Evolutionary conservation across 192 early-diverging fungal species (phyloP), one percentile per base, ranked within the genome.

Genomic region (Linnemannia elongata): DNA sequence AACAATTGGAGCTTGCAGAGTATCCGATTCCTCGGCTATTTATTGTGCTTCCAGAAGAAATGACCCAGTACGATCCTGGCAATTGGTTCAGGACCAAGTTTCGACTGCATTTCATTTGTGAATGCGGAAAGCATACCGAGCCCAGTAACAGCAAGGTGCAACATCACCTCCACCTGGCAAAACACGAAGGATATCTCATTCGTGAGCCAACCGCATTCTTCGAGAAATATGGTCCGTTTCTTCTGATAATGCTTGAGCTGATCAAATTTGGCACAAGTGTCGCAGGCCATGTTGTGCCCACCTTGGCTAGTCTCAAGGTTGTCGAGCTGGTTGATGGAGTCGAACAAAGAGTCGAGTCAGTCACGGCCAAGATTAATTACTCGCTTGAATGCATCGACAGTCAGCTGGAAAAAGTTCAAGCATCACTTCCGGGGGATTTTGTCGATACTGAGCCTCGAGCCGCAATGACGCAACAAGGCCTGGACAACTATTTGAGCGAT

Each of bases 161-260:
- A 7, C 39, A 68, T 44, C 76, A 68, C 2, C 20, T 77, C 18
- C 57, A 77, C 27, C 41, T 77, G 38, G 57, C 76, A 1, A 68
- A 24, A 41, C 63, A 66, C 24, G 52, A 75, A 9, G 74, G 74
- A 33, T 75, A 75, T 57, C 13, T 22, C 1, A 57, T 75, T 0
- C 49, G 54, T 0, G 13, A 75, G 30, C 52, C 52, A 55, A 38
- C 27, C 9, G 52, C 35, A 1, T 75, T 75, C 54, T 75, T 75
- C 36, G 4, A 54, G 15, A 75, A 63, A 55, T 75, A 75, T 36
- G 74, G 74, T 22, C 52, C 52, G 7, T 57, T 75, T 36, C 27
- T 75, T 8, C 10, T 75, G 33, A 3, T 38, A 3, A 57, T 57
- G 52, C 52, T 75, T 8, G 35, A 75, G 35, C 27, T 75, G 49